A percentile compares a stretch with the other conserved stretches of the same genome.
These are phyloP conservation scores for Harringtonia aguacate DNA, from an alignment of 2,329 filamentous ascomycete species.

Conservation along the genomic window DNA sequence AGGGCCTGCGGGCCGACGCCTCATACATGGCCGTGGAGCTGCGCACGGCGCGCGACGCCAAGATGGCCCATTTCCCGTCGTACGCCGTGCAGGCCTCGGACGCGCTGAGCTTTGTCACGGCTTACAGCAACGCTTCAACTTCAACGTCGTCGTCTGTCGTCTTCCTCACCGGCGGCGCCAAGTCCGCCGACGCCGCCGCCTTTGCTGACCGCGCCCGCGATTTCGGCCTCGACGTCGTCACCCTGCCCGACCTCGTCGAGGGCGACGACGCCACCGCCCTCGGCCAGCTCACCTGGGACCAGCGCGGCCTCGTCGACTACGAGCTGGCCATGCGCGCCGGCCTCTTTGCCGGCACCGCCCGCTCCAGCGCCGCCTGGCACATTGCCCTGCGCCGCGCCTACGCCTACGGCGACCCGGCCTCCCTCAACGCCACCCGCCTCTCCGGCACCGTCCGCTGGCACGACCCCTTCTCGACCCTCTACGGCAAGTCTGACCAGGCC, in stretches of 20 bases:
- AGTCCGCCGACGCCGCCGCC: conserved; percentile 19
- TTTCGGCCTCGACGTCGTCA: conserved; percentile 26
- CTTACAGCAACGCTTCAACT: no score
- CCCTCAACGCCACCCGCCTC: conserved; percentile 4
- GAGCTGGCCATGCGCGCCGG: conserved; percentile 33
- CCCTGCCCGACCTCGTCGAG: conserved; percentile 30
- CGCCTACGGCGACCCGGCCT: conserved; percentile 14
- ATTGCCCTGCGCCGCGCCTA: conserved; percentile 28
- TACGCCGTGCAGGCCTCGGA: conserved; percentile 22
- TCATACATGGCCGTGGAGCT: conserved; percentile 24
- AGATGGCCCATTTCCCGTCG: conserved; percentile 12
- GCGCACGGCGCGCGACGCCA: conserved; percentile 22
- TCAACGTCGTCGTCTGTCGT: conserved; percentile 23
- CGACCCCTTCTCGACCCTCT: conserved; percentile 22
- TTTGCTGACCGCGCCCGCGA: conserved; percentile 26
- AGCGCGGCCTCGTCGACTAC: conserved; percentile 39
- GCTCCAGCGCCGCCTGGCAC: conserved; percentile 35
- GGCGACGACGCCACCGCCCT: conserved; percentile 23
- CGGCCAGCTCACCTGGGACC: conserved; percentile 31
- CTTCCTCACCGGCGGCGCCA: conserved; percentile 32
- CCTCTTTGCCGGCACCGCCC: conserved; percentile 30
- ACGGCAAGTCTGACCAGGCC: conserved; percentile 14
- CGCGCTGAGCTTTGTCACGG: conserved; percentile 19
- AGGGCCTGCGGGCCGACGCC: conserved; percentile 7
- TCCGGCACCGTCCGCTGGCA: conserved; percentile 18